A percentile compares a stretch with the other conserved stretches of the same genome.
phyloP scores from a whole-genome alignment of 2,329 filamentous ascomycete genomes.

The Trichothecium roseum region DNA sequence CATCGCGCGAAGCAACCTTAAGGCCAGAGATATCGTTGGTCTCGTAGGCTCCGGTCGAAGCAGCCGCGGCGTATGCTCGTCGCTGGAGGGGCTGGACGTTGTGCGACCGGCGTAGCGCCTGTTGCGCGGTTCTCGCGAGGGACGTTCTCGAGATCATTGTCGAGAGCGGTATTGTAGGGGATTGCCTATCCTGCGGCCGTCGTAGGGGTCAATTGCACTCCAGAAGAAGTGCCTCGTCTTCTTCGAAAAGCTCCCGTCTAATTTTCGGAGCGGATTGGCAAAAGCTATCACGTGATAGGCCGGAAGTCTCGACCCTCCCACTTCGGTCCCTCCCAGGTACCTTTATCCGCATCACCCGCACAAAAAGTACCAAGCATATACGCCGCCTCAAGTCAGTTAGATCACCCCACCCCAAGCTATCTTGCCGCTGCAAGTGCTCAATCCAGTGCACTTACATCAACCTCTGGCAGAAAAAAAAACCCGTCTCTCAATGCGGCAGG shows the following conservation, averaged over 20 bases:
- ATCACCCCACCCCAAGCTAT: no score
- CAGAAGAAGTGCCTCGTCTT: constrained; percentile 28
- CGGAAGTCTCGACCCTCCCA: no score
- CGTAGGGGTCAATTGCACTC: constrained; percentile 26
- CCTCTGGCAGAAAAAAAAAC: no score
- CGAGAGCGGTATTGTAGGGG: constrained; percentile 43
- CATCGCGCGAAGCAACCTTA: constrained; percentile 87
- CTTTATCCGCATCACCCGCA: no score
- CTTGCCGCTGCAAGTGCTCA: no score
- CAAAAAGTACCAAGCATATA: no score
- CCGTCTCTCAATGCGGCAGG: background rate
- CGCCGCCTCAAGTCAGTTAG: no score
- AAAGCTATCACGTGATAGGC: constrained; percentile 25
- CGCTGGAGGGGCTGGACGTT: constrained; percentile 42
- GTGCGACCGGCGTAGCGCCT: constrained; percentile 46
- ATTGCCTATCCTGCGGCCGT: constrained; percentile 38
- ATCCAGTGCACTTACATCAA: no score
- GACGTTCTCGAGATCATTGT: constrained; percentile 55
- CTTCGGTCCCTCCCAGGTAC: no score
- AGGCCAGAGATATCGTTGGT: constrained; percentile 75
- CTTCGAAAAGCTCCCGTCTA: constrained; percentile 30
- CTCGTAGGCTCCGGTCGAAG: constrained; percentile 72
- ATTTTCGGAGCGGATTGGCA: constrained; percentile 27
- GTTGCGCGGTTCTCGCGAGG: constrained; percentile 47
- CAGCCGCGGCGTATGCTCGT: constrained; percentile 49